Evolutionary conservation across 2,329 filamentous ascomycete species (phyloP).

Genomic region (Sphaerulina populicola): DNA sequence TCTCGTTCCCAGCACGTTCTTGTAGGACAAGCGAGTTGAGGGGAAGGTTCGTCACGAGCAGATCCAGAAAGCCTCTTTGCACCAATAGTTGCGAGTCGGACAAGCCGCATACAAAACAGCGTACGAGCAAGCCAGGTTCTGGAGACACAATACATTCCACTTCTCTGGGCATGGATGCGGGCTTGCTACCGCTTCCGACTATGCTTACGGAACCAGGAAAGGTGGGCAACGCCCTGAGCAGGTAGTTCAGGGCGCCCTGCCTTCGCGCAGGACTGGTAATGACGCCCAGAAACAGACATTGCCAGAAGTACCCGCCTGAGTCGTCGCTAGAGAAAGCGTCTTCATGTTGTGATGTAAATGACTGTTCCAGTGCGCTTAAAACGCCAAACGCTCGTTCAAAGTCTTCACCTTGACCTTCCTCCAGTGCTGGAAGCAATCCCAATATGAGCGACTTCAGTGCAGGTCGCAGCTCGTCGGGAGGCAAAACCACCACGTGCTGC

Average conservation of each 20-base stretch:
- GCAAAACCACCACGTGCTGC: conserved; percentile 64
- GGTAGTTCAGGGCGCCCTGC: conserved; percentile 78
- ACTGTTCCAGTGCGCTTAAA: conserved; percentile 65
- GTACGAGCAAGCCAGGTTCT: conserved; percentile 80
- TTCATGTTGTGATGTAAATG: conserved; percentile 49
- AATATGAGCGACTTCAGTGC: conserved; percentile 85
- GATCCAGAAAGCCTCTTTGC: conserved; percentile 85
- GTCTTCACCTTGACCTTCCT: conserved; percentile 95
- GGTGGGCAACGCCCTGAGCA: conserved; percentile 68
- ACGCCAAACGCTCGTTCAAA: conserved; percentile 80
- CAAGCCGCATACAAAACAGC: conserved; percentile 86
- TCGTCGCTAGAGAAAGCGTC: conserved; percentile 52
- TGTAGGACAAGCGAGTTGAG: conserved; percentile 76
- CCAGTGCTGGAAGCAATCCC: conserved; percentile 79
- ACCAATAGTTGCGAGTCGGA: conserved; percentile 81
- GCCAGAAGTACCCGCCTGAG: conserved; percentile 77
- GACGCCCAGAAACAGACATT: conserved; percentile 87
- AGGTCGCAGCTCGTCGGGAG: conserved; percentile 65
- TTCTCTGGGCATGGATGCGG: conserved; percentile 6
- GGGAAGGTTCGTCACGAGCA: conserved; percentile 83
- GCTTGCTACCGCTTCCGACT: conserved; percentile 1
- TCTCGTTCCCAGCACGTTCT: conserved; percentile 56
- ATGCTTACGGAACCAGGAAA: conserved; percentile 37
- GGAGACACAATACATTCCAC: conserved; percentile 66
- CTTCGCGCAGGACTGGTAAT: conserved; percentile 82